Percentiles rank a stretch among this genome's conserved stretches.
Evolutionary conservation across 495 filamentous ascomycete genomes (phyloP).

Genomic region (Extremus antarcticus): DNA sequence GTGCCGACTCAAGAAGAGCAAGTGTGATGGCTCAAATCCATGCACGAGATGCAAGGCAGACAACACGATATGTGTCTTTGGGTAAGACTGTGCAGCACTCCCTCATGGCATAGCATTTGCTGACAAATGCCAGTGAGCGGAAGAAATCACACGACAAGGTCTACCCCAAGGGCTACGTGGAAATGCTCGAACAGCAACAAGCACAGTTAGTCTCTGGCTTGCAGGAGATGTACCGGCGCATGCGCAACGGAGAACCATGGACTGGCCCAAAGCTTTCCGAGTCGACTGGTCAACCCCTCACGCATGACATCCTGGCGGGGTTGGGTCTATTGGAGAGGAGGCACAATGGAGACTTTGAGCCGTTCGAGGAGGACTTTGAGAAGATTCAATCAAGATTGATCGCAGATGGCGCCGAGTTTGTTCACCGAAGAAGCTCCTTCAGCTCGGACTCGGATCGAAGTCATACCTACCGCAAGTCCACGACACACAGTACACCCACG

Average conservation of each 20-base stretch:
- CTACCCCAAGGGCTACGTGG: conserved; percentile 46
- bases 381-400: conserved; percentile 45
- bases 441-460: conserved; percentile 44
- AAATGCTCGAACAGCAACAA: conserved; percentile 65
- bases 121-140: conserved; percentile 19
- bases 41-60: conserved; percentile 53
- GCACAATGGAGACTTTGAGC: conserved; percentile 38
- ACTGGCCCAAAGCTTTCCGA: conserved; percentile 41
- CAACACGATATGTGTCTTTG: conserved; percentile 35
- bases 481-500: not conserved
- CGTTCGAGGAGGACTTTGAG: conserved; percentile 48
- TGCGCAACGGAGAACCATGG: conserved; percentile 43
- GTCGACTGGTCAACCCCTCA: conserved; percentile 49
- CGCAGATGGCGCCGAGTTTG: conserved; percentile 32
- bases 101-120: not conserved
- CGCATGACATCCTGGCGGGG: conserved; percentile 52
- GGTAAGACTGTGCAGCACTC: conserved; percentile 2
- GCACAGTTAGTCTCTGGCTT: conserved; percentile 50
- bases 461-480: conserved; percentile 22
- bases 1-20: conserved; percentile 63
- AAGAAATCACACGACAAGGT: conserved; percentile 37
- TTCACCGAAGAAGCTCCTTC: conserved; percentile 44
- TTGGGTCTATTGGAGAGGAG: conserved; percentile 43
- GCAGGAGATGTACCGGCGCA: conserved; percentile 48
- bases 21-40: conserved; percentile 58